phyloP scores from a whole-genome alignment of 208 protist species.

The Acanthamoeba castellanii region DNA sequence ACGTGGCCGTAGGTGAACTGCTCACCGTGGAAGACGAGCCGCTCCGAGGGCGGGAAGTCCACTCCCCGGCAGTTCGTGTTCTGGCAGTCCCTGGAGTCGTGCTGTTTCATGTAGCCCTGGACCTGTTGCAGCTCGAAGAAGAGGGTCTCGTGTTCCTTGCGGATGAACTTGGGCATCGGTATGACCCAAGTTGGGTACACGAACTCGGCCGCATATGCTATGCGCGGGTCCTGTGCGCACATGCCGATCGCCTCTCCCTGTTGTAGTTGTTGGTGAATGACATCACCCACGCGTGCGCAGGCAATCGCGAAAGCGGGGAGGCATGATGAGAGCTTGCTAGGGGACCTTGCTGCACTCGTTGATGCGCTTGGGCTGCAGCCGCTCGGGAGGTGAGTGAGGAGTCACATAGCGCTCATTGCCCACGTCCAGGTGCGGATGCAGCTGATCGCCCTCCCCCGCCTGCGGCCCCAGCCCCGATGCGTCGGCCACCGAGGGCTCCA shows the following conservation, averaged over 20 bases:
- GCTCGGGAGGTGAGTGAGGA: not conserved
- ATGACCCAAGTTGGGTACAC: slow-evolving; percentile 2
- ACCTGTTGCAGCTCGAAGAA: not conserved
- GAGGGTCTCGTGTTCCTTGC: not conserved
- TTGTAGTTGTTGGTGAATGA: not conserved
- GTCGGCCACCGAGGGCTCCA: not conserved
- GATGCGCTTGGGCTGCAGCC: not conserved
- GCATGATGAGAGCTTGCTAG: not conserved
- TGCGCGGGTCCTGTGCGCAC: not conserved
- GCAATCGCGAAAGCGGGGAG: not conserved
- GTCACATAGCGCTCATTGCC: not conserved
- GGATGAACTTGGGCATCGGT: not conserved
- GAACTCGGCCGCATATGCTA: slow-evolving; percentile 11
- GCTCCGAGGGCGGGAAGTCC: not conserved
- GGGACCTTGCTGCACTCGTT: not conserved
- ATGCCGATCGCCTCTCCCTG: slow-evolving; percentile 5
- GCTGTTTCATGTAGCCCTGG: not conserved
- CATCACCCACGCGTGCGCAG: not conserved
- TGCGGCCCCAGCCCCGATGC: not conserved
- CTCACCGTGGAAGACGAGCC: slow-evolving; percentile 30
- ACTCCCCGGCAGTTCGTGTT: not conserved
- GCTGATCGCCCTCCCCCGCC: not conserved
- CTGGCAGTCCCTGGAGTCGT: not conserved
- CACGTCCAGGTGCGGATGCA: not conserved
- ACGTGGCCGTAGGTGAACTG: slow-evolving; percentile 23